Evolutionary conservation across 169 alveolate genomes (phyloP), one percentile per base, ranked within the genome.

Genomic region (Eimeria nieschulzi): DNA sequence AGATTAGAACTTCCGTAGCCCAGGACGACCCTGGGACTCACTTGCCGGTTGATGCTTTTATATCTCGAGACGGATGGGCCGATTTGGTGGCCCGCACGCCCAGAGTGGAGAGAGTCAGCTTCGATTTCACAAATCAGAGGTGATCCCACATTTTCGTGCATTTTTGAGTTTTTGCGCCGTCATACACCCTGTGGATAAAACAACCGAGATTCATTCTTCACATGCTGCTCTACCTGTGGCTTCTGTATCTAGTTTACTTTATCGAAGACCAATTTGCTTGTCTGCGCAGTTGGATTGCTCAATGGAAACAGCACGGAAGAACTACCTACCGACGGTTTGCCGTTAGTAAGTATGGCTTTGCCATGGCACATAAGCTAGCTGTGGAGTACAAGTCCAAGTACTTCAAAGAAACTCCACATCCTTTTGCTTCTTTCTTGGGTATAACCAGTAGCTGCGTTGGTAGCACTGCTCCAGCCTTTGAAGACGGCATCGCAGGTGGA

Each of bases 261-360:
- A 33, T 33, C 46, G 0, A 3, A 33, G 46, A 3, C 46, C 46
- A 33, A 33, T 33, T 33, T 33, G 46, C 46, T 3, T 33, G 46
- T 33, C 46, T 33, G 46, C 46, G 25, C 88, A 80, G 88, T 56
- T 80, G 88, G 88, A 80, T 80, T 2, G 88, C 88, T 17, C 88
- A 80, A 75, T 80, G 88, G 88, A 80, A 80, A 59, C 88, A 80
- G 7, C 73, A 80, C 33, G 88, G 88, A 2, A 15, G 76, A 26
- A 61, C 88, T 55, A 80, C 88, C 21, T 80, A 80, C 76, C 88
- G 88, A 12, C 88, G 88, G 7, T 80, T 80, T 17, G 51, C 88
- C 7, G 88, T 80, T 59, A 53, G 72, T 21, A 80, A 80, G 59
- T 61, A 25, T 54, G 88, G 88, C 7, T 80, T 80, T 59, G 8